Base-by-base conservation (phyloP, 1,284 basidiomycete species). In the Phylloboletellus chloephorus region DNA sequence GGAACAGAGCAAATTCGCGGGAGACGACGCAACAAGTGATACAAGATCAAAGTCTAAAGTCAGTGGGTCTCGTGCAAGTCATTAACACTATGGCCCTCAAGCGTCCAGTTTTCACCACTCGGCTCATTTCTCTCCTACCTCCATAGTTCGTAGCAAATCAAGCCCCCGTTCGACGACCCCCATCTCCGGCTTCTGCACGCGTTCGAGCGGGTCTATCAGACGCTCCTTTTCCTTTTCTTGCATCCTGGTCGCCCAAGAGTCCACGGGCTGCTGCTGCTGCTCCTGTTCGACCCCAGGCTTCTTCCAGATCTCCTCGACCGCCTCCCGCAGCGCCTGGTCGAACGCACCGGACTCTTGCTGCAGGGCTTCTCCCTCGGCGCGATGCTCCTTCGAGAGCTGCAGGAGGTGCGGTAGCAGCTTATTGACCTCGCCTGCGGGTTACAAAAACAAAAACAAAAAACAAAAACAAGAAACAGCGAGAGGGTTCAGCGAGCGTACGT, bases 351-450 rank as follows among this genome's bases (percentile, higher is more conserved):
- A 52, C 35, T 81, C 76, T 7, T 62, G 54, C 54, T 84, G 80
- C 47, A 89, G 58, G 4, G 55, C 61, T 24, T 57, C 48, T 0
- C 78, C 85, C 52, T 83, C 80, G 13, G 62, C 56, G 3, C 72
- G 68, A 52, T 88, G 82, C 41, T 74, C 75, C 7, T 67, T 49
- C 0, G 77, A 76, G 49, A 87, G 76, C 47, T 78, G 76, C 29
- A 79, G 61, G 17, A 89, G 65, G 55, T 88, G 84, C 4, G 84
- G 84, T 11, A 89, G 61, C 22, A 89, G 61, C 26, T 67, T 70
- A 15, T 65, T 63, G 5, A 69, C 72, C 52, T 88, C 85, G 36
- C 66, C 86, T 88, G 52, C 16, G 49, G 3, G n/a, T n/a, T n/a
- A n/a, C n/a, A n/a, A n/a, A n/a, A n/a, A n/a, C n/a, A n/a, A n/a